Evolutionary conservation across 2,329 filamentous ascomycete species (phyloP).

Genomic region (Exophiala spinifera): DNA sequence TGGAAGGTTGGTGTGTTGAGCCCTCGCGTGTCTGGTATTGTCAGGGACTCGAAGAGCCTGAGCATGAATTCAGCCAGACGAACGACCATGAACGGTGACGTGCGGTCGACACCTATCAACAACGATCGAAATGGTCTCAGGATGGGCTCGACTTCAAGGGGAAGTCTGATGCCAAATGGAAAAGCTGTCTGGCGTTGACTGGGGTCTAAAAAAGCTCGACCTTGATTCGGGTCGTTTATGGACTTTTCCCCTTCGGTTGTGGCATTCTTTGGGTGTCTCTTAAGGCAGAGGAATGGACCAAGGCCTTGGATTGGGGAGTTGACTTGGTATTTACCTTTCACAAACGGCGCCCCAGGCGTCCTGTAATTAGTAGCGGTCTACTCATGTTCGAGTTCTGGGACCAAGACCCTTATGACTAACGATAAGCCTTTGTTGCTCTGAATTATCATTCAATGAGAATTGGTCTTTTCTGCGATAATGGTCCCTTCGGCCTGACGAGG

Average conservation of each 20-base stretch:
- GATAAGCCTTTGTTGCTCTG: neutral
- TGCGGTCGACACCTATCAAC: slow-evolving; percentile 11
- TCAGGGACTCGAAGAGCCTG: slow-evolving; percentile 33
- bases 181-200: slow-evolving; percentile 28
- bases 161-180: slow-evolving; percentile 26
- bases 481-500: too few relatives aligned
- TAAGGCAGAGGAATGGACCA: neutral
- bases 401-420: neutral
- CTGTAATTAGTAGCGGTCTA: slow-evolving; percentile 1
- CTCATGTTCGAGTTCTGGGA: neutral
- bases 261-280: slow-evolving; percentile 1
- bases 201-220: neutral
- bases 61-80: slow-evolving; percentile 49
- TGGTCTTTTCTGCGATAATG: too few relatives aligned
- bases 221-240: too few relatives aligned
- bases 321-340: too few relatives aligned
- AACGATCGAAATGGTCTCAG: slow-evolving; percentile 14
- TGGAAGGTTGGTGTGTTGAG: slow-evolving; percentile 58
- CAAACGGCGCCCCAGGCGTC: neutral
- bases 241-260: too few relatives aligned
- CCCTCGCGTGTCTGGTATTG: slow-evolving; percentile 44
- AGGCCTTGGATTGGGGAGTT: neutral
- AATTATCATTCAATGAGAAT: neutral
- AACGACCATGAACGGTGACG: slow-evolving; percentile 26
- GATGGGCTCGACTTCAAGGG: slow-evolving; percentile 17